These are phyloP conservation scores for Metschnikowia peoriensis DNA, from an alignment of 805 yeast species.

Conservation along the genomic window DNA sequence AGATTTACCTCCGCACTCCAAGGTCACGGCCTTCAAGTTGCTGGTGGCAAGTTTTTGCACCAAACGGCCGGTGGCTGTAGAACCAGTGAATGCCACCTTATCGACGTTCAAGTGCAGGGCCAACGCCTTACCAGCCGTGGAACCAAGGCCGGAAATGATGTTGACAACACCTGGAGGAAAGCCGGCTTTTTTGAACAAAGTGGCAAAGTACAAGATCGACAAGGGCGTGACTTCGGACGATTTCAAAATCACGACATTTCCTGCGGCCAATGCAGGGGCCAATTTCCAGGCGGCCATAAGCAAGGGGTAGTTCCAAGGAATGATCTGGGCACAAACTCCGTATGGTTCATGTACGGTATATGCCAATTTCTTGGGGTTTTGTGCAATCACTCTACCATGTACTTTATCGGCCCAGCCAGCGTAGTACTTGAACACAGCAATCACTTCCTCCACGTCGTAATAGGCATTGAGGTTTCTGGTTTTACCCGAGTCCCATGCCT, in stretches of 20 bases:
- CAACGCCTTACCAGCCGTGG: slow-evolving; percentile 65
- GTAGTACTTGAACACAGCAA: slow-evolving; percentile 48
- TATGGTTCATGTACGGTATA: slow-evolving; percentile 67
- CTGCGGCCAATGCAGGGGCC: slow-evolving; percentile 81
- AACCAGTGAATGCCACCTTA: slow-evolving; percentile 65
- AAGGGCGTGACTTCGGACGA: slow-evolving; percentile 77
- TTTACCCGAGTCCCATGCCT: slow-evolving; percentile 50
- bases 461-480: slow-evolving; percentile 47
- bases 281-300: slow-evolving; percentile 78
- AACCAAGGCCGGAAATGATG: slow-evolving; percentile 68
- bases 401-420: slow-evolving; percentile 66
- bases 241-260: slow-evolving; percentile 70
- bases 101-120: slow-evolving; percentile 57
- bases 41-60: slow-evolving; percentile 61
- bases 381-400: slow-evolving; percentile 43
- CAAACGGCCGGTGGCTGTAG: slow-evolving; percentile 63
- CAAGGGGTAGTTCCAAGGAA: slow-evolving; percentile 72
- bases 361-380: slow-evolving; percentile 52
- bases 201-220: slow-evolving; percentile 60
- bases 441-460: slow-evolving; percentile 48
- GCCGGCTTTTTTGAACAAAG: slow-evolving; percentile 59
- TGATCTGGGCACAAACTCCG: slow-evolving; percentile 66
- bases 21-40: slow-evolving; percentile 60
- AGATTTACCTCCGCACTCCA: slow-evolving; percentile 75
- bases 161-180: slow-evolving; percentile 77